These are phyloP conservation scores for Arachis hypogaea DNA, from an alignment of 306 rosid species.

Conservation along the genomic window DNA sequence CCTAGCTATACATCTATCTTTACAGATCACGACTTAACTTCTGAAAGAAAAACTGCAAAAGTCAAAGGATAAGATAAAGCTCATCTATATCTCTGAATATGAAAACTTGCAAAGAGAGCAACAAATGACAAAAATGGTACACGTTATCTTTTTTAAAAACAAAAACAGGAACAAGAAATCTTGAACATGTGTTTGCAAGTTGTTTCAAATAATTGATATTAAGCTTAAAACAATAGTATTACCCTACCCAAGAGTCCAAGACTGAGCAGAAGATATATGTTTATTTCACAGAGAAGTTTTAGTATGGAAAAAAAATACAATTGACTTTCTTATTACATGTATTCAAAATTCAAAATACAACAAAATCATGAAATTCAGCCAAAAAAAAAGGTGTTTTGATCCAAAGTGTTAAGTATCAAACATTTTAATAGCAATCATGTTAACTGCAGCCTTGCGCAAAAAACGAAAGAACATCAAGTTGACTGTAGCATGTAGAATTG, in stretches of 20 bases:
- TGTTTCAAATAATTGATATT: not conserved
- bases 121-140: not conserved
- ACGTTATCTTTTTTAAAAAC: slow-evolving; percentile 5
- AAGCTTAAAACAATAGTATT: slow-evolving; percentile 4
- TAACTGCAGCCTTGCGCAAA: slow-evolving; percentile 4
- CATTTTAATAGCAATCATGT: slow-evolving; percentile 15
- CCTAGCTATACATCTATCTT: too few relatives aligned
- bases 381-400: slow-evolving; percentile 3
- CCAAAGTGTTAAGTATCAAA: slow-evolving; percentile 19
- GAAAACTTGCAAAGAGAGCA: slow-evolving; percentile 21
- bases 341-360: not conserved
- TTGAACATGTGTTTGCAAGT: not conserved
- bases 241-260: not conserved
- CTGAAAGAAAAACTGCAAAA: slow-evolving; percentile 3
- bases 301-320: not conserved
- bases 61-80: not conserved
- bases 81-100: not conserved
- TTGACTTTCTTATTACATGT: not conserved
- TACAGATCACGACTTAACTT: not conserved
- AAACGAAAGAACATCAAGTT: not conserved
- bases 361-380: not conserved
- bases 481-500: slow-evolving; percentile 2
- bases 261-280: not conserved
- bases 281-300: slow-evolving; percentile 22
- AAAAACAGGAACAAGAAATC: not conserved